Conservation (phyloP, 2,329 filamentous ascomycete species). For the Blastomyces silverae region DNA sequence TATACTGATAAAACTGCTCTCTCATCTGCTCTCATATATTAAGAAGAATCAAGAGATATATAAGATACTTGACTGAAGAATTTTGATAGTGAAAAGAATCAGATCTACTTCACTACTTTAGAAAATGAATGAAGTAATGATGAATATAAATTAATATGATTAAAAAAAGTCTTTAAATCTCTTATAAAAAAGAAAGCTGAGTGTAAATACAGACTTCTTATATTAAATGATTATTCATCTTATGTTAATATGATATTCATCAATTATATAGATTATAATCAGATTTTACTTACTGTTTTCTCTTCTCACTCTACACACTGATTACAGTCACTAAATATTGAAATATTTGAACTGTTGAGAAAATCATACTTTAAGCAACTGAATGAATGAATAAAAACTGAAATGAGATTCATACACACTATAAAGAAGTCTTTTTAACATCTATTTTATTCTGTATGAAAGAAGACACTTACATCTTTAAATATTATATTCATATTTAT, state of each 20-base stretch:
- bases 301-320: constrained; percentile 14
- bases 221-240: too few species aligned
- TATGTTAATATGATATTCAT: neutral
- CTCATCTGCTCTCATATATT: too few species aligned
- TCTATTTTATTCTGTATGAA: constrained; percentile 9
- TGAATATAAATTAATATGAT: too few species aligned
- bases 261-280: constrained; percentile 12
- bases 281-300: constrained; percentile 13
- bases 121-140: too few species aligned
- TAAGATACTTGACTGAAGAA: too few species aligned
- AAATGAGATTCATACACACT: constrained; percentile 9
- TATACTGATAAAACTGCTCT: too few species aligned
- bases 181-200: too few species aligned
- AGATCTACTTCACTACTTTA: too few species aligned
- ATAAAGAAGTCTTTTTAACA: constrained; percentile 12
- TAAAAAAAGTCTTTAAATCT: too few species aligned
- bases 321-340: constrained; percentile 16
- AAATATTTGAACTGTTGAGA: constrained; percentile 11
- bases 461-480: neutral
- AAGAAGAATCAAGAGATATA: too few species aligned
- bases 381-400: neutral
- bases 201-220: too few species aligned
- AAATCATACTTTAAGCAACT: neutral
- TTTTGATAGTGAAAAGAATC: too few species aligned
- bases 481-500: constrained; percentile 13